A percentile compares a stretch with the other conserved stretches of the same genome.
These are phyloP conservation scores for Claviceps lovelessii DNA, from an alignment of 2,329 filamentous ascomycete genomes.

Conservation along the genomic window DNA sequence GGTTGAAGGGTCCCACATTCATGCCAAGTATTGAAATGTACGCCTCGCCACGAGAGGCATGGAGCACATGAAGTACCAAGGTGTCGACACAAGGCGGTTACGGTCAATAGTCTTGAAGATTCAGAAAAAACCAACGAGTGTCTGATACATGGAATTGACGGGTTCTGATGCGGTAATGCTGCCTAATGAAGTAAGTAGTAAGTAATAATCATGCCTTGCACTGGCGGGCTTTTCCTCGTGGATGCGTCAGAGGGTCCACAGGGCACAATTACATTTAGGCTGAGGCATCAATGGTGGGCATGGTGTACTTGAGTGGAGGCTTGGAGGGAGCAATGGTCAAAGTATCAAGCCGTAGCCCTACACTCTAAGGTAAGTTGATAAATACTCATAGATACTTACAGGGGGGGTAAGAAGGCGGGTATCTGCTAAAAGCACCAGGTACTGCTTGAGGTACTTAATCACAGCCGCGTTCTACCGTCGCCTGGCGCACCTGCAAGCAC, in stretches of 20 bases:
- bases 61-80: background rate
- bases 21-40: background rate
- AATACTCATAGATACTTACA: too few species aligned
- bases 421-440: too few species aligned
- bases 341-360: too few species aligned
- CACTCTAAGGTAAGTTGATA: too few species aligned
- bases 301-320: background rate
- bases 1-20: background rate
- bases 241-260: background rate
- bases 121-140: too few species aligned
- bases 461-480: background rate
- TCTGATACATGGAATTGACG: background rate
- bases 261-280: constrained; percentile 2
- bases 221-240: background rate
- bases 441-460: too few species aligned
- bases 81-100: background rate
- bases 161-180: background rate
- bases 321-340: background rate
- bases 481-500: background rate
- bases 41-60: background rate
- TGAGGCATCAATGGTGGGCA: background rate
- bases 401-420: too few species aligned
- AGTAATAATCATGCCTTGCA: background rate
- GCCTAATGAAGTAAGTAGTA: background rate
- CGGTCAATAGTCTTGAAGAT: too few species aligned